Conservation (phyloP, 441 rosid species). For the Theobroma grandiflorum region DNA sequence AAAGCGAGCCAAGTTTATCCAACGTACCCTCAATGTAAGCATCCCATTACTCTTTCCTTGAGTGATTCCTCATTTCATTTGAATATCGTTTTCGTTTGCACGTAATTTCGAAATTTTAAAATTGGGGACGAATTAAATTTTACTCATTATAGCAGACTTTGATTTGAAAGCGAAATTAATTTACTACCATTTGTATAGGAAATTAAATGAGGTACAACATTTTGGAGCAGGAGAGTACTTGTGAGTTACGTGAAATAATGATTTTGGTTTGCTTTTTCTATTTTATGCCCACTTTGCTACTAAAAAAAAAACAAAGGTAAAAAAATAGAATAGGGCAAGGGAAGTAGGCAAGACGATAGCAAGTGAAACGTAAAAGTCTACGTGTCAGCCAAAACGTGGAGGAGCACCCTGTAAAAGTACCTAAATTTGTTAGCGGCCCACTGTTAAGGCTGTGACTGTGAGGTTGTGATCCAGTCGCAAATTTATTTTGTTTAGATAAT, state of each 20-base stretch:
- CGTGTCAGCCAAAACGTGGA: slow-evolving; percentile 38
- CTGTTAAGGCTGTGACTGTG: not conserved
- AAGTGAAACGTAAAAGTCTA: slow-evolving; percentile 2
- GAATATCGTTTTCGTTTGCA: not conserved
- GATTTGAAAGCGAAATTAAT: not conserved
- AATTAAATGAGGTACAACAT: not conserved
- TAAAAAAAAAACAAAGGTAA: not conserved
- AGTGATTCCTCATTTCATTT: not conserved
- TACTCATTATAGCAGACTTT: not conserved
- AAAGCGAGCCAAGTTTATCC: slow-evolving; percentile 75
- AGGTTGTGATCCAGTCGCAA: not conserved
- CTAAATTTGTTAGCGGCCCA: slow-evolving; percentile 20
- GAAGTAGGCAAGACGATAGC: slow-evolving; percentile 10
- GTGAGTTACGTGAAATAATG: slow-evolving; percentile 18
- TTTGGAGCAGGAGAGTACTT: not conserved
- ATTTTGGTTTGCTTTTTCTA: not conserved
- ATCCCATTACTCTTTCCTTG: not conserved
- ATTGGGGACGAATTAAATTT: not conserved
- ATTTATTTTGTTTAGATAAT: not conserved
- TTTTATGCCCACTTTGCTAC: not conserved
- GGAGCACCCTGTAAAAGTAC: not conserved
- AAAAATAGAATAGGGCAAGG: not conserved
- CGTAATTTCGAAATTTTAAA: not conserved
- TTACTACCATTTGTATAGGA: not conserved
- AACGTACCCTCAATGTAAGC: slow-evolving; percentile 81